Conservation (phyloP, 208 protist genomes). For the Trypanosoma mega region DNA sequence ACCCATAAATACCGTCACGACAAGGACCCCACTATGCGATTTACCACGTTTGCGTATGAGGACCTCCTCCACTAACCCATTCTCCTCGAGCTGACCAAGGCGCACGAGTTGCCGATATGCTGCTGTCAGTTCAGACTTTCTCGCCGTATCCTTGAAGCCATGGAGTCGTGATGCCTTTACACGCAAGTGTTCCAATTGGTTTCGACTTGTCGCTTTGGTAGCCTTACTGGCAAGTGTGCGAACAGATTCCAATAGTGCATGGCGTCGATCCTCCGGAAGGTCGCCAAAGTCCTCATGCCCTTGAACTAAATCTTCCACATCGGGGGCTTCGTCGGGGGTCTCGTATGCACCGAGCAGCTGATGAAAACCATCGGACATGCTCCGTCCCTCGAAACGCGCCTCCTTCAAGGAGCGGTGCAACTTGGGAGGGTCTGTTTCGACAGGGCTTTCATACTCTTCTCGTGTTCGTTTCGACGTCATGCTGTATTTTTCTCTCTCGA, state of each 20-base stretch:
- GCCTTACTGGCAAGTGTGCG: slow-evolving; percentile 44
- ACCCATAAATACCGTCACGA: slow-evolving; percentile 93
- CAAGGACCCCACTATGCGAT: slow-evolving; percentile 91
- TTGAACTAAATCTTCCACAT: slow-evolving; percentile 76
- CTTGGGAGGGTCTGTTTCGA: neutral
- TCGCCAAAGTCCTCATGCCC: slow-evolving; percentile 82
- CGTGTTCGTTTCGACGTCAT: neutral
- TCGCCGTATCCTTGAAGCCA: slow-evolving; percentile 83
- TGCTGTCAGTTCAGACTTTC: slow-evolving; percentile 86
- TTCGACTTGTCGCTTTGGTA: slow-evolving; percentile 18
- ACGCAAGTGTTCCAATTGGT: slow-evolving; percentile 70
- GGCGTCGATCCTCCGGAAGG: slow-evolving; percentile 54
- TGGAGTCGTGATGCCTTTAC: slow-evolving; percentile 75
- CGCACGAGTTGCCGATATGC: slow-evolving; percentile 85
- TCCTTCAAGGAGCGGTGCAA: slow-evolving; percentile 35
- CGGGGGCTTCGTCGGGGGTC: slow-evolving; percentile 69
- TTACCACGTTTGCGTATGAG: slow-evolving; percentile 84
- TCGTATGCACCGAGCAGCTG: slow-evolving; percentile 50
- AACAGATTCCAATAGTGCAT: slow-evolving; percentile 71
- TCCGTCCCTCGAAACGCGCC: slow-evolving; percentile 66
- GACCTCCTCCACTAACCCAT: slow-evolving; percentile 51
- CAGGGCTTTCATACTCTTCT: neutral
- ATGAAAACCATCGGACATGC: slow-evolving; percentile 34
- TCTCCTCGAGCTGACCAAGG: slow-evolving; percentile 43
- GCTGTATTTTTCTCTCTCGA: neutral